Evolutionary conservation across 1,139 yeast genomes (phyloP).

Genomic region (Blastobotrys capitulatus): DNA sequence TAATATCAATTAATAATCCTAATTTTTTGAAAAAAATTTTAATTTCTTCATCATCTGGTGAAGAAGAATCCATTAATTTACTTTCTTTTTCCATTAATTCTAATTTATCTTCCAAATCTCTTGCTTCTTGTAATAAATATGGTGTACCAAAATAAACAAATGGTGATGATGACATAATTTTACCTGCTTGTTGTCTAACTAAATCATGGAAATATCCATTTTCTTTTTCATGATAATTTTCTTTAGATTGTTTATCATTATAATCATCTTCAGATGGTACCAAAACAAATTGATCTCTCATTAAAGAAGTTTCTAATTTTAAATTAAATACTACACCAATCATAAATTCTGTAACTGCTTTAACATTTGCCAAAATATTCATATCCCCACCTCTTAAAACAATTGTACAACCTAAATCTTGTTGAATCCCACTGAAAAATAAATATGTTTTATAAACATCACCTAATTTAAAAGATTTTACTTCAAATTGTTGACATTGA

Average conservation of each 20-base stretch:
- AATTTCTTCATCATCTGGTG: constrained; percentile 10
- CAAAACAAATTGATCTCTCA: constrained; percentile 66
- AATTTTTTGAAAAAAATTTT: constrained; percentile 15
- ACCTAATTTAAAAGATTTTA: constrained; percentile 52
- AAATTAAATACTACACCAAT: constrained; percentile 71
- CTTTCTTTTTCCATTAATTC: constrained; percentile 33
- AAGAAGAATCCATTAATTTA: constrained; percentile 22
- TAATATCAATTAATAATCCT: constrained; percentile 15
- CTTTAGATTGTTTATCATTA: not conserved
- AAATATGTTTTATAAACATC: constrained; percentile 63
- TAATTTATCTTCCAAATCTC: constrained; percentile 48
- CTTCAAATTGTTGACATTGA: constrained; percentile 64
- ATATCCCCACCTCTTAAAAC: constrained; percentile 67
- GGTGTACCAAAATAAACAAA: constrained; percentile 67
- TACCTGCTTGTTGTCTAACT: constrained; percentile 44
- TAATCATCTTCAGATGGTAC: constrained; percentile 32
- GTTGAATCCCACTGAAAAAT: constrained; percentile 71
- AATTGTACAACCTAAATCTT: constrained; percentile 74
- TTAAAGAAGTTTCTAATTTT: constrained; percentile 72
- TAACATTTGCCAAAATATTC: constrained; percentile 57
- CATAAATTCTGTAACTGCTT: constrained; percentile 76
- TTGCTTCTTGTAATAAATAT: constrained; percentile 48
- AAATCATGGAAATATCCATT: constrained; percentile 44
- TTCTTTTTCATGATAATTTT: not conserved
- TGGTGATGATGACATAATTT: constrained; percentile 69